phyloP scores from a whole-genome alignment of 768 basidiomycete species.

The Leccinum longicurvipes region DNA sequence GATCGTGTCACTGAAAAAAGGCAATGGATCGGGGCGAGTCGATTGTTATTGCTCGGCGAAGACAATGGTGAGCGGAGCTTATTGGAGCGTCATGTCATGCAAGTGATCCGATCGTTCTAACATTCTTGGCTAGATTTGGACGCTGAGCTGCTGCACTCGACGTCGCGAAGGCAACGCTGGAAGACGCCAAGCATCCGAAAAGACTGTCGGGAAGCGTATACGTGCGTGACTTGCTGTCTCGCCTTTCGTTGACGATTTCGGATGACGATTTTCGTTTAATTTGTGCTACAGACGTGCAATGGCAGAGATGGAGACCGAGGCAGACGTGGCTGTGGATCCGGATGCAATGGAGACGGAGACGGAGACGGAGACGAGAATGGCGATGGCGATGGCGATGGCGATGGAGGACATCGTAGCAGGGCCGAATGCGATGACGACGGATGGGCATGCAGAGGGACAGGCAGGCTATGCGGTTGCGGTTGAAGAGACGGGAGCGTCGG shows the following conservation, averaged over 20 bases:
- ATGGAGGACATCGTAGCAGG: background rate
- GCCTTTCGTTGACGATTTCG: background rate
- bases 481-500: background rate
- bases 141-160: constrained; percentile 51
- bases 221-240: constrained; percentile 39
- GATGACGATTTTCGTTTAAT: background rate
- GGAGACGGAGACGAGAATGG: background rate
- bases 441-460: background rate
- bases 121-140: constrained; percentile 55
- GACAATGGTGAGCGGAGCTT: constrained; percentile 52
- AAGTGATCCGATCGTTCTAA: background rate
- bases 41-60: constrained; percentile 67
- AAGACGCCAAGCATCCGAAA: constrained; percentile 48
- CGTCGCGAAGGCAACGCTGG: constrained; percentile 57
- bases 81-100: background rate
- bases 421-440: background rate
- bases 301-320: constrained; percentile 46
- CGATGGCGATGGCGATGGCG: background rate
- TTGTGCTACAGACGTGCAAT: constrained; percentile 36
- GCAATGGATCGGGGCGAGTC: constrained; percentile 57
- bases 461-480: background rate
- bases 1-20: constrained; percentile 33
- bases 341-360: constrained; percentile 5
- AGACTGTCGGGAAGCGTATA: constrained; percentile 60
- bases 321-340: constrained; percentile 10